Evolutionary conservation across 495 filamentous ascomycete species (phyloP).

Genomic region (Penicillium chermesinum): DNA sequence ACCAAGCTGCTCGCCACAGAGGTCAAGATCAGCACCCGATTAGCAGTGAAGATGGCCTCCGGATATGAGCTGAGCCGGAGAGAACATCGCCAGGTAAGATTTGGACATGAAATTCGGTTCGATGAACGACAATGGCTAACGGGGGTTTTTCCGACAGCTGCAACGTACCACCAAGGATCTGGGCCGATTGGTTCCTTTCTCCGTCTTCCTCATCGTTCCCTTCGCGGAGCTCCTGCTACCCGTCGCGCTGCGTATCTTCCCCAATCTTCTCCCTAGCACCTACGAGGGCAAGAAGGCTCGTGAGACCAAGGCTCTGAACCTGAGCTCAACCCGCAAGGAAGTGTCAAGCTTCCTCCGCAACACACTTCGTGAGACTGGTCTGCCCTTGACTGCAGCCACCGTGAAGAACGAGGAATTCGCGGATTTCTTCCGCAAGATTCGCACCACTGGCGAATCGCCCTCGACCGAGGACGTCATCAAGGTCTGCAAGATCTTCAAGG

Average conservation of each 20-base stretch:
- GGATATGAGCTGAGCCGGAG: slow-evolving; percentile 94
- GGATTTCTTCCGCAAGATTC: slow-evolving; percentile 97
- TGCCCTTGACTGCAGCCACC: slow-evolving; percentile 79
- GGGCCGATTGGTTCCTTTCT: slow-evolving; percentile 89
- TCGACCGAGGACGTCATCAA: slow-evolving; percentile 91
- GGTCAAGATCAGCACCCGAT: slow-evolving; percentile 81
- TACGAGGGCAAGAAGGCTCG: slow-evolving; percentile 90
- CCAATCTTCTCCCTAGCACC: slow-evolving; percentile 92
- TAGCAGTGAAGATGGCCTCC: slow-evolving; percentile 95
- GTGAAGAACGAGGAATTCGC: slow-evolving; percentile 92
- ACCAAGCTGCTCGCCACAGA: slow-evolving; percentile 95
- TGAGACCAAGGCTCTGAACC: slow-evolving; percentile 75
- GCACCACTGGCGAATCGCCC: slow-evolving; percentile 83
- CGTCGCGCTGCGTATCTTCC: slow-evolving; percentile 88
- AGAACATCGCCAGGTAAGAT: slow-evolving; percentile 73
- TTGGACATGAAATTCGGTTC: not conserved
- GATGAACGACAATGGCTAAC: too few species aligned
- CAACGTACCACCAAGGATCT: slow-evolving; percentile 91
- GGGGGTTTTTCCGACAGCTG: slow-evolving; percentile 43
- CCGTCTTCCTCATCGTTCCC: slow-evolving; percentile 92
- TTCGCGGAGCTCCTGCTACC: slow-evolving; percentile 95
- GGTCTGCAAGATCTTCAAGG: slow-evolving; percentile 99
- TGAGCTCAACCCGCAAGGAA: slow-evolving; percentile 86
- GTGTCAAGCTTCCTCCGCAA: slow-evolving; percentile 86
- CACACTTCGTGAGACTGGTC: slow-evolving; percentile 86